These are phyloP conservation scores for Torulaspora maleeae DNA, from an alignment of 805 yeast species.

Conservation along the genomic window DNA sequence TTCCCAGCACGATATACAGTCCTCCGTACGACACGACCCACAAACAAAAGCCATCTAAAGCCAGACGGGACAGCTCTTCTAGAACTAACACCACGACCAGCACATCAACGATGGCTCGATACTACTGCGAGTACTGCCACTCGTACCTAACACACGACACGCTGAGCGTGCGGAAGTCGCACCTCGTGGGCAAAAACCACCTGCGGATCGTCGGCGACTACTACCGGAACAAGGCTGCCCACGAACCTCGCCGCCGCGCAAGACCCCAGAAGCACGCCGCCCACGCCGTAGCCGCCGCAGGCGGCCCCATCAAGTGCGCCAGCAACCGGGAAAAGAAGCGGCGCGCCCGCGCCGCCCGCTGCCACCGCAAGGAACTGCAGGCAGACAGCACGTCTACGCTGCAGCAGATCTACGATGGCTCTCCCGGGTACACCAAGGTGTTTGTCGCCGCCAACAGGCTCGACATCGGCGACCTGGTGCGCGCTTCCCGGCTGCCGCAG, in stretches of 20 bases:
- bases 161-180: slow-evolving; percentile 78
- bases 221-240: slow-evolving; percentile 46
- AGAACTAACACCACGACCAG: no score
- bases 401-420: slow-evolving; percentile 24
- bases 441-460: slow-evolving; percentile 25
- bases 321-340: slow-evolving; percentile 10
- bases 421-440: slow-evolving; percentile 33
- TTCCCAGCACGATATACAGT: no score
- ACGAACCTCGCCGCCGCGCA: not conserved
- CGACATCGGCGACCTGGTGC: slow-evolving; percentile 29
- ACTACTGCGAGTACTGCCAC: slow-evolving; percentile 81
- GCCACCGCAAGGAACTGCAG: slow-evolving; percentile 19
- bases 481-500: slow-evolving; percentile 25
- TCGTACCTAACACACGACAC: slow-evolving; percentile 84
- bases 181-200: slow-evolving; percentile 73
- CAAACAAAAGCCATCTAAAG: no score
- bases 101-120: slow-evolving; percentile 50
- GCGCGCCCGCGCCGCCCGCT: slow-evolving; percentile 1
- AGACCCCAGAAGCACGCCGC: not conserved
- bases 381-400: slow-evolving; percentile 1
- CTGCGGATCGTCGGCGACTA: slow-evolving; percentile 66
- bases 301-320: slow-evolving; percentile 3
- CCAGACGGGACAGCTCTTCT: no score
- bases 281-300: not conserved
- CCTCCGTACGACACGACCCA: no score